phyloP scores from a whole-genome alignment of 805 yeast genomes.

The Ascoidea asiatica region DNA sequence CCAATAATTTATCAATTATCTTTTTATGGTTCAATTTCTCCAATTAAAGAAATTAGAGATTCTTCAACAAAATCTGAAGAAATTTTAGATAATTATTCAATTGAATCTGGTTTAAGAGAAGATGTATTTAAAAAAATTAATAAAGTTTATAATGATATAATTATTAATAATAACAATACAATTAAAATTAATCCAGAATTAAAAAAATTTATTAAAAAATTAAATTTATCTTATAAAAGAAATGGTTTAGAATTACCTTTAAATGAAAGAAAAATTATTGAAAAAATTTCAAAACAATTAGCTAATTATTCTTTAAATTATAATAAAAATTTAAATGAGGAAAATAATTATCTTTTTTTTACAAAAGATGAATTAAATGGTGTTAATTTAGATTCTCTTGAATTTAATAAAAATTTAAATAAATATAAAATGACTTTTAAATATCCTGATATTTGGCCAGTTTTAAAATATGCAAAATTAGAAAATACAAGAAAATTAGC shows the following conservation, averaged over 20 bases:
- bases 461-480: conserved; percentile 55
- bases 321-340: conserved; percentile 58
- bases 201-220: conserved; percentile 41
- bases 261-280: conserved; percentile 41
- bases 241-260: conserved; percentile 54
- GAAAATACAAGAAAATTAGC: conserved; percentile 56
- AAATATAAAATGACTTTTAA: conserved; percentile 59
- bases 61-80: conserved; percentile 56
- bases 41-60: conserved; percentile 51
- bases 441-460: conserved; percentile 70
- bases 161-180: conserved; percentile 14
- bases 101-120: conserved; percentile 52
- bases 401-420: conserved; percentile 22
- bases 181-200: conserved; percentile 35
- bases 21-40: conserved; percentile 63
- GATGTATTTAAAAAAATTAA: conserved; percentile 53
- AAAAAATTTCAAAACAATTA: conserved; percentile 43
- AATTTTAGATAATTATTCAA: conserved; percentile 36
- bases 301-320: conserved; percentile 44
- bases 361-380: conserved; percentile 58
- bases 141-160: conserved; percentile 27
- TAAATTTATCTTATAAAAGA: conserved; percentile 42
- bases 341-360: conserved; percentile 45
- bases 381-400: conserved; percentile 51
- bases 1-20: conserved; percentile 37